These are phyloP conservation scores for Mycena indigotica DNA, from an alignment of 768 basidiomycete species.

Conservation along the genomic window DNA sequence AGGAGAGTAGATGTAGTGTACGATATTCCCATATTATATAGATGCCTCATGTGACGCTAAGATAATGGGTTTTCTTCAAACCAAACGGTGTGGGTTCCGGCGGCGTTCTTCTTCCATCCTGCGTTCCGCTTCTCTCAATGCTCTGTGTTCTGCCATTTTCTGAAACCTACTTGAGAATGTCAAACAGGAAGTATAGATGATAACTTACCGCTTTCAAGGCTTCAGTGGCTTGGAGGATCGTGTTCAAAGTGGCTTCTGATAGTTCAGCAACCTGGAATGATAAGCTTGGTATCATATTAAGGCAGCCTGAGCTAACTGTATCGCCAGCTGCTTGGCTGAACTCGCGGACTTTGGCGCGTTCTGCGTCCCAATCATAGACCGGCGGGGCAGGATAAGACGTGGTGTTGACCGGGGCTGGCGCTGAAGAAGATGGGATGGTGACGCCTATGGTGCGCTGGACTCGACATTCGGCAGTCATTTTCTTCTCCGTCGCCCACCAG, in stretches of 20 bases:
- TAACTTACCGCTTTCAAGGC: slow-evolving; percentile 18
- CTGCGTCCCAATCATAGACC: slow-evolving; percentile 42
- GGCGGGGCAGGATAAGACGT: slow-evolving; percentile 43
- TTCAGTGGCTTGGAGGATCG: slow-evolving; percentile 21
- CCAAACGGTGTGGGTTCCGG: slow-evolving; percentile 11
- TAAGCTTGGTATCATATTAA: background rate
- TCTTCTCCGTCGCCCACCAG: slow-evolving; percentile 20
- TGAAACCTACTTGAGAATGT: background rate
- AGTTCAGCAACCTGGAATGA: slow-evolving; percentile 15
- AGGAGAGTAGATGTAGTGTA: background rate
- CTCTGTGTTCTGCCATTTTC: slow-evolving; percentile 25
- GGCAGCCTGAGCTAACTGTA: background rate
- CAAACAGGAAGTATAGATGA: background rate
- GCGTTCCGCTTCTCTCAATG: slow-evolving; percentile 12
- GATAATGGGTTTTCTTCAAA: no score
- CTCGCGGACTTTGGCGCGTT: slow-evolving; percentile 21
- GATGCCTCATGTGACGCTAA: no score
- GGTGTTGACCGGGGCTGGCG: background rate
- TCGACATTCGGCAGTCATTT: background rate
- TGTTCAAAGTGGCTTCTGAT: slow-evolving; percentile 16
- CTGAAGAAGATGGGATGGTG: background rate
- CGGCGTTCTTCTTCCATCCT: slow-evolving; percentile 16
- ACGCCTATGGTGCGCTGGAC: slow-evolving; percentile 2
- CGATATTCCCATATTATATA: no score
- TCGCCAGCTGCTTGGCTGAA: slow-evolving; percentile 18